Conservation (phyloP, 2,329 filamentous ascomycete species). For the Epichloe amarillans region DNA sequence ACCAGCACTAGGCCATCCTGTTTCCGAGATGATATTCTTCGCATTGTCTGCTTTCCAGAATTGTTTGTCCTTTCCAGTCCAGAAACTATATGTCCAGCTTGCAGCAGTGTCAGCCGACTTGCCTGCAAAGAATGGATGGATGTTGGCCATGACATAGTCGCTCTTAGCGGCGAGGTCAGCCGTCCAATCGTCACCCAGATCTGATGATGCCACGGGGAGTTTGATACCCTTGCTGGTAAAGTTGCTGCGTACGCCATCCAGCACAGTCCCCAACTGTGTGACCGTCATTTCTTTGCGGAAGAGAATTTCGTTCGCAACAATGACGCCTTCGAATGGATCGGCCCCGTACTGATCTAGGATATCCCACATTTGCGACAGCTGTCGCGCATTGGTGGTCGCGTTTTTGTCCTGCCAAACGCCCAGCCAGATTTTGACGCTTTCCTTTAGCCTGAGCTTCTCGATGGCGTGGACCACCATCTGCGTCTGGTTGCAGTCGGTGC, state of each 20-base stretch:
- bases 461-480: slow-evolving; percentile 84
- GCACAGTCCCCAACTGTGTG: slow-evolving; percentile 46
- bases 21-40: slow-evolving; percentile 76
- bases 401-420: slow-evolving; percentile 89
- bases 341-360: slow-evolving; percentile 59
- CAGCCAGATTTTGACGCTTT: slow-evolving; percentile 76
- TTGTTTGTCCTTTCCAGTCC: slow-evolving; percentile 52
- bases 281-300: slow-evolving; percentile 64
- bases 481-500: slow-evolving; percentile 95
- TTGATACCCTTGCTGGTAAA: slow-evolving; percentile 52
- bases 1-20: slow-evolving; percentile 78
- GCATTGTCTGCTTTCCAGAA: slow-evolving; percentile 49
- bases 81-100: slow-evolving; percentile 73
- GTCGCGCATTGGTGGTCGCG: slow-evolving; percentile 67
- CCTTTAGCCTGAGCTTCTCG: slow-evolving; percentile 55
- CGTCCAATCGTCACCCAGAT: slow-evolving; percentile 83
- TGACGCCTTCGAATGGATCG: slow-evolving; percentile 66
- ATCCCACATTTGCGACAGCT: slow-evolving; percentile 71
- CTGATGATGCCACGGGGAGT: slow-evolving; percentile 73
- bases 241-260: slow-evolving; percentile 58
- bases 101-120: slow-evolving; percentile 55
- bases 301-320: slow-evolving; percentile 68
- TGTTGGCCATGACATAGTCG: slow-evolving; percentile 90
- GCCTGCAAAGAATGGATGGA: slow-evolving; percentile 91
- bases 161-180: slow-evolving; percentile 52